phyloP scores from a whole-genome alignment of 805 yeast genomes.

The Pichia scutulata region DNA sequence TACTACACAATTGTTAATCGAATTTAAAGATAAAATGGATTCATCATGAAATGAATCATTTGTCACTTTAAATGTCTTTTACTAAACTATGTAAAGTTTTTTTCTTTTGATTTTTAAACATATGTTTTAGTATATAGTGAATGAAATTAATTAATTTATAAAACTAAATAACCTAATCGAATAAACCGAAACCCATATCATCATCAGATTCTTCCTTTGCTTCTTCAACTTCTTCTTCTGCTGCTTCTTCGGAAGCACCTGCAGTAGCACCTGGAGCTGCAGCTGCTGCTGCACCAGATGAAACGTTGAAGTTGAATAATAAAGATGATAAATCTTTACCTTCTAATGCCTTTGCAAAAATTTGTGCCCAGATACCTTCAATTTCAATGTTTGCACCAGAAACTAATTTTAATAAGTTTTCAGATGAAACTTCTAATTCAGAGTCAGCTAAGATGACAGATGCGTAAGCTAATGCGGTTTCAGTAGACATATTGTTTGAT shows the following conservation, averaged over 20 bases:
- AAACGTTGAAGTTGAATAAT: constrained; percentile 49
- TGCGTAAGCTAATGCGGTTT: constrained; percentile 94
- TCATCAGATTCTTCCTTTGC: constrained; percentile 65
- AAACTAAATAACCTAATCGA: constrained; percentile 45
- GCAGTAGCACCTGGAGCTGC: constrained; percentile 41
- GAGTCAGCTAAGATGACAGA: constrained; percentile 97
- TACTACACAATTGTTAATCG: too few species aligned
- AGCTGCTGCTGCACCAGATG: constrained; percentile 44
- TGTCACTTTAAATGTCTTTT: background rate
- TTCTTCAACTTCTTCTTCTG: constrained; percentile 54
- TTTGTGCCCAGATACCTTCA: constrained; percentile 75
- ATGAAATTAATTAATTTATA: background rate
- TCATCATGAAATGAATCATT: too few species aligned
- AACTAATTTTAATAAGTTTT: constrained; percentile 66
- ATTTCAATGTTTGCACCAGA: constrained; percentile 71
- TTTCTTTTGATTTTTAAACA: background rate
- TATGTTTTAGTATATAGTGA: background rate
- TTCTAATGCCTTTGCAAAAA: constrained; percentile 75
- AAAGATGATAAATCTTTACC: constrained; percentile 68
- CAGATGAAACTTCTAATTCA: constrained; percentile 85
- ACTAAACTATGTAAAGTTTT: background rate
- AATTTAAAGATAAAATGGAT: too few species aligned
- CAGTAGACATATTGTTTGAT: constrained; percentile 58
- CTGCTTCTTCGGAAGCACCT: constrained; percentile 40
- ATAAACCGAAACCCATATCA: constrained; percentile 89